Evolutionary conservation across 192 early-diverging fungal genomes (phyloP), one percentile per base, ranked within the genome.

Genomic region (Glomus cerebriforme): DNA sequence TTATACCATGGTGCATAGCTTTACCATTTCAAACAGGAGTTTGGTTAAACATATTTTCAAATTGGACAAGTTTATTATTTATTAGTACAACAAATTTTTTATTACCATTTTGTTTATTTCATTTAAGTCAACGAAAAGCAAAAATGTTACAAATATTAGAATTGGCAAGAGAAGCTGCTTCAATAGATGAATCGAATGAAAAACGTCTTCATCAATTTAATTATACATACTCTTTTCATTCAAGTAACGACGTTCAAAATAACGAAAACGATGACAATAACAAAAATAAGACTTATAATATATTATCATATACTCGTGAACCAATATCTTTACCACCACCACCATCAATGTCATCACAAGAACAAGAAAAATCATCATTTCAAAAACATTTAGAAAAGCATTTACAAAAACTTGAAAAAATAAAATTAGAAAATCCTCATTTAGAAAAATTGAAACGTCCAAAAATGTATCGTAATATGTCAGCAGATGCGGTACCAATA

Each of bases 11-110:
- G 83, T 64, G 91, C 5, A 63, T 92, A 68, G 90, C 83, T 24
- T 82, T 93, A 27, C 91, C 91, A 9, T 87, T 92, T 67, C 90
- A 91, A 85, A 93, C 92, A 6, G 90, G 92, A 31, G 69, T 81
- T 19, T 86, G 81, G 72, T 70, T 93, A 68, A 85, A 83, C 10
- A 81, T 62, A 37, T 85, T 93, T 49, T 82, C 87, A 4, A 88
- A 86, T 27, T 93, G 91, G 90, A 87, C 87, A 31, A 88, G 87
- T 66, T 74, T 93, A 34, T 84, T 91, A 60, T 88, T 92, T 70
- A 85, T 86, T 82, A 92, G 91, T 34, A 82, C 82, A 12, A 87
- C 88, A 59, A 92, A 92, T 80, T 92, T 91, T 76, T 85, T 91
- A 43, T 80, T 91, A 4, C 91, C 92, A 1, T 90, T 92, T 79